Conservation (phyloP, 176 grass and related monocot species). For the Juncus inflexus region DNA sequence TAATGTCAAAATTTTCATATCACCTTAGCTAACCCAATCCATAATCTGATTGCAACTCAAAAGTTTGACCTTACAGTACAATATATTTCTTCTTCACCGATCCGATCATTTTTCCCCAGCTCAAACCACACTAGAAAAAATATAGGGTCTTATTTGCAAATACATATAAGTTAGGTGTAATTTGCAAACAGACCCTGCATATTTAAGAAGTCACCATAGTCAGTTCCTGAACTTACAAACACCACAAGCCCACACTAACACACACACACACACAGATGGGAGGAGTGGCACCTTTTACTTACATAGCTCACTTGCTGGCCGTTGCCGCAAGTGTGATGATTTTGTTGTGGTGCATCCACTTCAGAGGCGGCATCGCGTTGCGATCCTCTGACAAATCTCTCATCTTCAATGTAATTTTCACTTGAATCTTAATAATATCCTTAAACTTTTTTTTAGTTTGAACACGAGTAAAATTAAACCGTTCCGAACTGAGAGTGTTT, state of each 20-base stretch:
- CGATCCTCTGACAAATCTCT: slow-evolving; percentile 45
- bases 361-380: slow-evolving; percentile 65
- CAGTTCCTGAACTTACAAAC: too few species aligned
- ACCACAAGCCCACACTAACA: not conserved
- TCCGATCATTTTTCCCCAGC: too few species aligned
- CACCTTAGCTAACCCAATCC: too few species aligned
- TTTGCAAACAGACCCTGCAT: too few species aligned
- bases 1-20: too few species aligned
- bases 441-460: slow-evolving; percentile 3
- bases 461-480: slow-evolving; percentile 29
- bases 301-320: slow-evolving; percentile 42
- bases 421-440: not conserved
- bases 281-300: slow-evolving; percentile 27
- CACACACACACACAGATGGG: slow-evolving; percentile 20
- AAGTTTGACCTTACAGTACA: too few species aligned
- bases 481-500: not conserved
- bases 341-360: slow-evolving; percentile 68
- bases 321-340: slow-evolving; percentile 46
- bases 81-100: too few species aligned
- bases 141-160: too few species aligned
- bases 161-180: too few species aligned
- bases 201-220: too few species aligned
- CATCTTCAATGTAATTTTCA: slow-evolving; percentile 54
- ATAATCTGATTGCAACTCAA: too few species aligned
- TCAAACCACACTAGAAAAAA: too few species aligned